A percentile compares a stretch with the other conserved stretches of the same genome.
phyloP scores from a whole-genome alignment of 192 early-diverging fungal genomes.

The Polychytrium aggregatum region DNA sequence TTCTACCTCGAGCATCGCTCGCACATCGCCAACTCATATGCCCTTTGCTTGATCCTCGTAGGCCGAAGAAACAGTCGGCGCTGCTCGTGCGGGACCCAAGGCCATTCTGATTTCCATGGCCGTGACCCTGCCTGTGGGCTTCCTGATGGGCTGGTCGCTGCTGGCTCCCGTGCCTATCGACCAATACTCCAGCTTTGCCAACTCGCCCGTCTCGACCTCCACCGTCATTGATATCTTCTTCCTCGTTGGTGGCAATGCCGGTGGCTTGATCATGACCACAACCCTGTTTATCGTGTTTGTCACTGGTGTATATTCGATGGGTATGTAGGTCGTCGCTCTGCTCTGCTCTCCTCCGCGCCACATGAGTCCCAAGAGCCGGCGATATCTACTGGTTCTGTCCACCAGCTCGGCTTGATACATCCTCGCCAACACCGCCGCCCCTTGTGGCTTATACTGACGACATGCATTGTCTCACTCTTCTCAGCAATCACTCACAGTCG shows the following conservation, averaged over 20 bases:
- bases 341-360: too few relatives aligned
- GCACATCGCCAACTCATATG: too few relatives aligned
- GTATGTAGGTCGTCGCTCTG: too few relatives aligned
- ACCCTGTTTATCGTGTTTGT: too few relatives aligned
- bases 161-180: conserved; percentile 26
- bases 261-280: conserved; percentile 22
- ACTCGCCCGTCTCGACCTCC: conserved; percentile 7
- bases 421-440: conserved; percentile 27
- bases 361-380: too few relatives aligned
- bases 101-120: conserved; percentile 18
- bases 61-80: conserved; percentile 25
- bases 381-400: conserved; percentile 21
- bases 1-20: too few relatives aligned
- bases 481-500: too few relatives aligned
- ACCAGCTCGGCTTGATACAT: conserved; percentile 28
- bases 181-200: conserved; percentile 10
- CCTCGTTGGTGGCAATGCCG: conserved; percentile 16
- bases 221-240: conserved; percentile 23
- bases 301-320: too few relatives aligned
- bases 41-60: too few relatives aligned
- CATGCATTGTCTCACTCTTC: too few relatives aligned
- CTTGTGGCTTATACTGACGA: too few relatives aligned
- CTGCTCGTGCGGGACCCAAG: conserved; percentile 16
- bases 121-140: conserved; percentile 15
- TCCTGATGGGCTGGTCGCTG: conserved; percentile 25